Percentiles rank a stretch among this genome's conserved stretches.
These are phyloP conservation scores for Aspergillus pseudonomiae DNA, from an alignment of 2,329 filamentous ascomycete genomes.

Conservation along the genomic window DNA sequence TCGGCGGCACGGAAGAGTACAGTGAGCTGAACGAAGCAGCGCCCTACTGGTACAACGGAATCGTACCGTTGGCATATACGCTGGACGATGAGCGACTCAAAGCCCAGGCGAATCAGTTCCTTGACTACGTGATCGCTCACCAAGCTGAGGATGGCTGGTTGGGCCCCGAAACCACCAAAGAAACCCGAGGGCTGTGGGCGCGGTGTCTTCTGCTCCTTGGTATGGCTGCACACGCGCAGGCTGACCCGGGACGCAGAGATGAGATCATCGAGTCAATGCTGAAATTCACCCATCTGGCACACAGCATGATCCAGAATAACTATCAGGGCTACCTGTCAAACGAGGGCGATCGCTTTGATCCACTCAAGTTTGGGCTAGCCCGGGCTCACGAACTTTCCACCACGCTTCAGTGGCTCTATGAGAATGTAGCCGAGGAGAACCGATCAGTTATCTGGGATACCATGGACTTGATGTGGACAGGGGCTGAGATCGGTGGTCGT, in stretches of 20 bases:
- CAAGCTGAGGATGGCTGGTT: slow-evolving; percentile 61
- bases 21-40: slow-evolving; percentile 57
- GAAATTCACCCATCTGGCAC: slow-evolving; percentile 53
- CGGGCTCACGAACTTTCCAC: slow-evolving; percentile 50
- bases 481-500: slow-evolving; percentile 21
- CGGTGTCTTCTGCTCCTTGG: slow-evolving; percentile 56
- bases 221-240: slow-evolving; percentile 52
- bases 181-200: slow-evolving; percentile 57
- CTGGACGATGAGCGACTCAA: slow-evolving; percentile 55
- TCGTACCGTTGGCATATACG: slow-evolving; percentile 59
- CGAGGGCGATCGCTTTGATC: slow-evolving; percentile 47
- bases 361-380: slow-evolving; percentile 40
- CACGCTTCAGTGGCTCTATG: slow-evolving; percentile 53
- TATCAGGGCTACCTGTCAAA: slow-evolving; percentile 55
- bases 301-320: slow-evolving; percentile 59
- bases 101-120: slow-evolving; percentile 49
- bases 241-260: slow-evolving; percentile 38
- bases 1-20: slow-evolving; percentile 57
- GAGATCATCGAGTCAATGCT: slow-evolving; percentile 55
- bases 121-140: slow-evolving; percentile 52
- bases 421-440: slow-evolving; percentile 30
- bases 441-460: slow-evolving; percentile 39
- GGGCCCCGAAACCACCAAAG: slow-evolving; percentile 52
- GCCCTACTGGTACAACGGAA: slow-evolving; percentile 63
- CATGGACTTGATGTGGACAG: slow-evolving; percentile 48